Conservation (phyloP, 2,329 filamentous ascomycete genomes). For the Fusarium hostae region DNA sequence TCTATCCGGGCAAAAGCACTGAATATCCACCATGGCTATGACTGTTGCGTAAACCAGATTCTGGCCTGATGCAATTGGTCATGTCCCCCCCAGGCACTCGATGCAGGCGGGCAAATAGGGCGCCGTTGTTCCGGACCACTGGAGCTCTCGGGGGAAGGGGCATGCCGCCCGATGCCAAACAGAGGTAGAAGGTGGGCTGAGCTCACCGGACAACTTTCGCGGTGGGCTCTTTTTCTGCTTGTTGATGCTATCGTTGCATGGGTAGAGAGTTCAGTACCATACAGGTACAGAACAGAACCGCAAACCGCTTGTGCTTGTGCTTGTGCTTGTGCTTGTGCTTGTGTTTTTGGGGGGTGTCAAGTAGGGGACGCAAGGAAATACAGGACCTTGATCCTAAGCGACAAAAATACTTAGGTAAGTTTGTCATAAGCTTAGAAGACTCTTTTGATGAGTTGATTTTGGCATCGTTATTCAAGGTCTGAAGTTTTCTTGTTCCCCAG, state of each 20-base stretch:
- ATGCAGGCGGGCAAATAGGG: constrained; percentile 44
- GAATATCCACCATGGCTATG: constrained; percentile 26
- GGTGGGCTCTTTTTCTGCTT: constrained; percentile 13
- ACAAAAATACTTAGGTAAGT: too few species aligned
- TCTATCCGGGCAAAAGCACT: background rate
- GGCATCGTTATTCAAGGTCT: too few species aligned
- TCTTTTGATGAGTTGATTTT: too few species aligned
- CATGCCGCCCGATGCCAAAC: constrained; percentile 28
- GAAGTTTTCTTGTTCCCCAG: background rate
- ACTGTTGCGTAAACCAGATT: constrained; percentile 43
- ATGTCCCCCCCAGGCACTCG: constrained; percentile 11
- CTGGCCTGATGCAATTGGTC: constrained; percentile 47
- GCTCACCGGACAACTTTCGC: constrained; percentile 38
- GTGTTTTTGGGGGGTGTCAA: background rate
- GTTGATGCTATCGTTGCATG: constrained; percentile 31
- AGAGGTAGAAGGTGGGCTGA: constrained; percentile 39
- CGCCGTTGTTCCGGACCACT: constrained; percentile 42
- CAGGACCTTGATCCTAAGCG: too few species aligned
- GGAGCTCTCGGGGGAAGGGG: constrained; percentile 45
- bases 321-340: background rate
- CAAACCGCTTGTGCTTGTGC: background rate
- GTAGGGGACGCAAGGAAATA: too few species aligned
- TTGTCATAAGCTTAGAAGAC: too few species aligned
- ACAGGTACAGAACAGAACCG: constrained; percentile 13
- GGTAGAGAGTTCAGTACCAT: background rate